phyloP scores from a whole-genome alignment of 2,329 filamentous ascomycete species.

The Ascochyta pisi region DNA sequence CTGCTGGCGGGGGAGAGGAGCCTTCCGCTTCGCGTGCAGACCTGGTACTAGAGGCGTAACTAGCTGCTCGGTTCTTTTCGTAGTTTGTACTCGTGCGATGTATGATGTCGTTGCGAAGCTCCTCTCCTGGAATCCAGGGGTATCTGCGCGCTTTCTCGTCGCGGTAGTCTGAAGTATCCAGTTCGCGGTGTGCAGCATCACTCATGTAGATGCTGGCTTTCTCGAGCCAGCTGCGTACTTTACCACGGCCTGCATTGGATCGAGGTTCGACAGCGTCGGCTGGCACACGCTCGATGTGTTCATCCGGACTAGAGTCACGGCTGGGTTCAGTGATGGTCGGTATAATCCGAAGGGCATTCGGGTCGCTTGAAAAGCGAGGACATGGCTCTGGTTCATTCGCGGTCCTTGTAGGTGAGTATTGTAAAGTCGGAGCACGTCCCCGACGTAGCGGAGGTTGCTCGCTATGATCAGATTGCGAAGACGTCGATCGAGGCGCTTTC shows the following conservation, averaged over 20 bases:
- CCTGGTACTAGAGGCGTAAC: constrained; percentile 46
- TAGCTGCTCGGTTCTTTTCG: constrained; percentile 49
- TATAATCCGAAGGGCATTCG: constrained; percentile 20
- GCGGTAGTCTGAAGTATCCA: constrained; percentile 58
- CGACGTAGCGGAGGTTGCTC: constrained; percentile 22
- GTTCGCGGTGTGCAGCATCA: constrained; percentile 54
- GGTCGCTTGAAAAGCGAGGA: constrained; percentile 24
- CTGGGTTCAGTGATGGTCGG: constrained; percentile 25
- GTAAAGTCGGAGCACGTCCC: constrained; percentile 19
- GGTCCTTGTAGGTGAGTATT: background rate
- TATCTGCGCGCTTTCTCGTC: constrained; percentile 58
- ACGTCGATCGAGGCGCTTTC: background rate
- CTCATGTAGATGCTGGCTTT: constrained; percentile 56
- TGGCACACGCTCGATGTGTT: constrained; percentile 9
- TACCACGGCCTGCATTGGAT: constrained; percentile 28
- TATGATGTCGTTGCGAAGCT: constrained; percentile 53
- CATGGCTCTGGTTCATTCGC: constrained; percentile 2
- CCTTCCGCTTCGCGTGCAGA: constrained; percentile 37
- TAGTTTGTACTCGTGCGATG: constrained; percentile 51
- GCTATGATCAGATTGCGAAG: constrained; percentile 3
- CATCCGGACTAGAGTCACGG: constrained; percentile 2
- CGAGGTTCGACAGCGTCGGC: constrained; percentile 9
- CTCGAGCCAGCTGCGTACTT: constrained; percentile 50
- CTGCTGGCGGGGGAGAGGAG: constrained; percentile 21
- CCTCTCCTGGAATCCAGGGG: constrained; percentile 64